These are phyloP conservation scores for Auriscalpium orientale DNA, from an alignment of 768 basidiomycete species.

Conservation along the genomic window DNA sequence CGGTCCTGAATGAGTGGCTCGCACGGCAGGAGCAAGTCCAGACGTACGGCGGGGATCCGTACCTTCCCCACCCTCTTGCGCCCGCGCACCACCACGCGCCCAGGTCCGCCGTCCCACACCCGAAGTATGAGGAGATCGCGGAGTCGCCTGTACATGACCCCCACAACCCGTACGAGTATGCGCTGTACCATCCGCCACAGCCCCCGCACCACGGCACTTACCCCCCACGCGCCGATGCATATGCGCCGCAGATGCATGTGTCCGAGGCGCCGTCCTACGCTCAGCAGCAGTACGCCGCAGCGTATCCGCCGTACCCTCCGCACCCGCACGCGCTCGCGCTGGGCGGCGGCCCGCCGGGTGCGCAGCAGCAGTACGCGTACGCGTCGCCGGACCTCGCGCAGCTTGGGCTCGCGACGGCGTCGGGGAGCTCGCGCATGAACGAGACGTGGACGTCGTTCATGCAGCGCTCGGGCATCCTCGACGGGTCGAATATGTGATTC, in stretches of 20 bases:
- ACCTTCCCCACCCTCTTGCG: too few relatives aligned
- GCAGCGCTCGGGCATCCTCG: constrained; percentile 45
- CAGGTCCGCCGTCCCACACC: not conserved
- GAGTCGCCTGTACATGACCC: not conserved
- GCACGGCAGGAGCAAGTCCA: constrained; percentile 1
- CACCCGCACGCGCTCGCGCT: not conserved
- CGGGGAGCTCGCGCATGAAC: constrained; percentile 37
- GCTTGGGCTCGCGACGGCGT: constrained; percentile 52
- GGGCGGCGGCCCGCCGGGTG: not conserved
- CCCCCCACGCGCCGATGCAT: not conserved
- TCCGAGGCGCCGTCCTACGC: not conserved
- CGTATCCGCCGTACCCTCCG: not conserved
- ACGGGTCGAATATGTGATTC: constrained; percentile 10
- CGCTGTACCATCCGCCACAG: not conserved
- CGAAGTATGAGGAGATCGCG: not conserved
- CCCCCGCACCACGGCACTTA: not conserved
- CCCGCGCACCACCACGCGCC: not conserved
- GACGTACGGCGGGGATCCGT: constrained; percentile 3
- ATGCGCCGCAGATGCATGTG: not conserved
- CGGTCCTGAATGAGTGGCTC: constrained; percentile 8
- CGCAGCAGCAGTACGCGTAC: constrained; percentile 4
- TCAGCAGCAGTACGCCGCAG: not conserved
- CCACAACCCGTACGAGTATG: not conserved
- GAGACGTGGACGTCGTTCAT: constrained; percentile 58
- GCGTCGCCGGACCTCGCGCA: constrained; percentile 40